Percentiles rank a stretch among this genome's conserved stretches.
These are phyloP conservation scores for Cordyceps cateniannulata DNA, from an alignment of 2,329 filamentous ascomycete species.

Conservation along the genomic window DNA sequence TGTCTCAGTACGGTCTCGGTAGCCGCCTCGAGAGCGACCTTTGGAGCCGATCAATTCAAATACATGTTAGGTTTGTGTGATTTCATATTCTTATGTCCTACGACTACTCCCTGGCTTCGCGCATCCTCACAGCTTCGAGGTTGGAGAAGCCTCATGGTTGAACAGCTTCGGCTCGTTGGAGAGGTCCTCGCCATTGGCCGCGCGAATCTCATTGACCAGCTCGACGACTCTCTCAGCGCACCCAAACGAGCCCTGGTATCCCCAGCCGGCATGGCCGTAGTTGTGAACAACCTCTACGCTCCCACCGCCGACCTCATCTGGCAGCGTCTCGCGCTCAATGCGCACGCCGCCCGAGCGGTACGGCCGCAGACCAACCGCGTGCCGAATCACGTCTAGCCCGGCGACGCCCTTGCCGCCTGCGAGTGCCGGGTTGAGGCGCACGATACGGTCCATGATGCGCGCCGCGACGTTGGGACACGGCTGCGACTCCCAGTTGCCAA, in stretches of 20 bases:
- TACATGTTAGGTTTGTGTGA: too few relatives aligned
- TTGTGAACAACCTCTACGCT: constrained; percentile 56
- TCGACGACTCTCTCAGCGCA: constrained; percentile 40
- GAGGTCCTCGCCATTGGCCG: constrained; percentile 23
- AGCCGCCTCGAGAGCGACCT: too few relatives aligned
- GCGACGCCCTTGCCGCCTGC: constrained; percentile 62
- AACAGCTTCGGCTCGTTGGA: constrained; percentile 25
- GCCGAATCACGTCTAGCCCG: constrained; percentile 67
- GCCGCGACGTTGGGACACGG: constrained; percentile 73
- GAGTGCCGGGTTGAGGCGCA: constrained; percentile 58
- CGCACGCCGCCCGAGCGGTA: constrained; percentile 66
- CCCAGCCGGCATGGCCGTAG: too few relatives aligned
- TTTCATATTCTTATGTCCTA: too few relatives aligned
- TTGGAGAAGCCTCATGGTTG: neutral
- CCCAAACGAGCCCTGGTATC: too few relatives aligned
- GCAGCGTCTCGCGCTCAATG: constrained; percentile 52
- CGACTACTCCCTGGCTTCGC: too few relatives aligned
- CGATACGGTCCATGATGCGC: constrained; percentile 76
- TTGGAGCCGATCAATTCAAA: too few relatives aligned
- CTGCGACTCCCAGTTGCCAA: constrained; percentile 70
- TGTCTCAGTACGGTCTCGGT: too few relatives aligned
- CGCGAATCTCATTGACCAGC: constrained; percentile 56
- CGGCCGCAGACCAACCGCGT: constrained; percentile 77
- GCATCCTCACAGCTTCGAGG: constrained; percentile 4
- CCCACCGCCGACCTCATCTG: constrained; percentile 42